These are phyloP conservation scores for Solanum pinnatisectum DNA, from an alignment of 257 asterid genomes.

Conservation along the genomic window DNA sequence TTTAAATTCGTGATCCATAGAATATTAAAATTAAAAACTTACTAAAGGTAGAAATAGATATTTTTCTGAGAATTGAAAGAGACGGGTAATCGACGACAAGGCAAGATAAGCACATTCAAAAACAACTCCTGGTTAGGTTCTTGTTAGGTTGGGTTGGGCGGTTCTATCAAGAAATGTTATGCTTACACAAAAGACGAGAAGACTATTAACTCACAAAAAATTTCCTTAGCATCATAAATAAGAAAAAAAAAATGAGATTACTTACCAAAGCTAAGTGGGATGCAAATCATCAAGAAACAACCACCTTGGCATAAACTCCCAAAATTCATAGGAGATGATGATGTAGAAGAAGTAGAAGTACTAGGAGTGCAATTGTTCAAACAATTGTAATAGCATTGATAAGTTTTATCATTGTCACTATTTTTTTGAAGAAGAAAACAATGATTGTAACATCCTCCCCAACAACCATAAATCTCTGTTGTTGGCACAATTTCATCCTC, in stretches of 20 bases:
- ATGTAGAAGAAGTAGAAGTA: background rate
- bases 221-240: background rate
- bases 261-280: constrained; percentile 21
- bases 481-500: background rate
- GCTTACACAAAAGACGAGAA: background rate
- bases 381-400: background rate
- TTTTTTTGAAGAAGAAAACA: background rate
- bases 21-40: background rate
- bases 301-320: constrained; percentile 37
- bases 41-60: background rate
- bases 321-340: constrained; percentile 5
- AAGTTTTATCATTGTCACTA: background rate
- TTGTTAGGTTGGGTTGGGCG: background rate
- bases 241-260: background rate
- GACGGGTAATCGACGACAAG: background rate
- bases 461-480: background rate
- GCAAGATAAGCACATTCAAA: background rate
- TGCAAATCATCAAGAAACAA: constrained; percentile 27
- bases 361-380: constrained; percentile 2
- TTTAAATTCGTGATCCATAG: background rate
- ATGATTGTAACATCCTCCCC: constrained; percentile 7
- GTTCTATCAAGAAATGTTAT: too few relatives aligned
- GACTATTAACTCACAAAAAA: background rate
- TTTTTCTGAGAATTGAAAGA: background rate
- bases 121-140: background rate